phyloP scores from a whole-genome alignment of 495 filamentous ascomycete species.

The Neurospora tetraspora region DNA sequence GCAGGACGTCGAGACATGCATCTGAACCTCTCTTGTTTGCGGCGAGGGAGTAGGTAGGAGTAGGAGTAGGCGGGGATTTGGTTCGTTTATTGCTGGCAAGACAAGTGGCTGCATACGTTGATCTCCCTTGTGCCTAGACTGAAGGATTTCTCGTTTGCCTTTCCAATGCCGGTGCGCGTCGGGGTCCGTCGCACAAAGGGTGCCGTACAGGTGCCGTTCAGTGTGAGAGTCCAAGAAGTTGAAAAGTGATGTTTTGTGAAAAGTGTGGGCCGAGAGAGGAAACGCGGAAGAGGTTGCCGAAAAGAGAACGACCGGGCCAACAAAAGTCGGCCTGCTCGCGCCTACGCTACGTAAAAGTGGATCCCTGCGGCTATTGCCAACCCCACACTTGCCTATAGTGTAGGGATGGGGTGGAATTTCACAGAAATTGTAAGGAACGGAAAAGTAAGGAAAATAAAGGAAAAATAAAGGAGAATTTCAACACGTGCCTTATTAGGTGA shows the following conservation, averaged over 20 bases:
- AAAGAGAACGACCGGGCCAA: neutral
- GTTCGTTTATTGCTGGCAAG: neutral
- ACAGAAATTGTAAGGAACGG: too few relatives aligned
- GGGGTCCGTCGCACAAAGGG: neutral
- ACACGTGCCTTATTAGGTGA: too few relatives aligned
- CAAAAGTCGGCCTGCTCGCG: neutral
- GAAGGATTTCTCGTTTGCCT: neutral
- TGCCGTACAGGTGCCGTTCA: neutral
- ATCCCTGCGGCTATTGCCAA: neutral
- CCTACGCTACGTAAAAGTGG: neutral
- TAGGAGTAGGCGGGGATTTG: neutral
- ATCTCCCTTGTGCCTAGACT: neutral
- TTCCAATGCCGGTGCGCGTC: neutral
- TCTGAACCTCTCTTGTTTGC: neutral
- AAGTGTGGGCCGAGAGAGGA: neutral
- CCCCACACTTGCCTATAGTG: neutral
- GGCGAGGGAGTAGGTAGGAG: neutral
- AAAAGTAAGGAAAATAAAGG: too few relatives aligned
- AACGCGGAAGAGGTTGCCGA: neutral
- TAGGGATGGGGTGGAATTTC: too few relatives aligned
- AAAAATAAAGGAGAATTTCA: too few relatives aligned
- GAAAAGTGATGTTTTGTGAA: neutral
- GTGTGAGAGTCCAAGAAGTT: neutral
- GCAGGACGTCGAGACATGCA: neutral
- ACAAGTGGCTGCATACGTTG: neutral